Evolutionary conservation across 352 stramenopile genomes (phyloP).

Genomic region (Phytophthora cajani): DNA sequence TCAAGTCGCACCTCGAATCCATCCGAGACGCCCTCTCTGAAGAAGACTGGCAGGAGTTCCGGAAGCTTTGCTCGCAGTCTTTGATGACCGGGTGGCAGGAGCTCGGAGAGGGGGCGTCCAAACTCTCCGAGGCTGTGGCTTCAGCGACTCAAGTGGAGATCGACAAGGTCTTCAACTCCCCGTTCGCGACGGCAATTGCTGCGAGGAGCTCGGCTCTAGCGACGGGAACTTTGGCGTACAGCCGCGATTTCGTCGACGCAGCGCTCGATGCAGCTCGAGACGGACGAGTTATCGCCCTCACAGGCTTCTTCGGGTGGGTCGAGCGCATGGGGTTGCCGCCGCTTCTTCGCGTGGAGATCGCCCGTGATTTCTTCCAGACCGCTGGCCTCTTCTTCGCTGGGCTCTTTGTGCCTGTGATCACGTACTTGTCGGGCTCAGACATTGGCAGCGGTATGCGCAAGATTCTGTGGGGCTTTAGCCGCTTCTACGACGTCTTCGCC

Average conservation of each 20-base stretch:
- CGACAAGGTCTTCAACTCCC: constrained; percentile 1
- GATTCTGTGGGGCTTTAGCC: constrained; percentile 3
- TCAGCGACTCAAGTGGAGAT: background rate
- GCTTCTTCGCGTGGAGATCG: background rate
- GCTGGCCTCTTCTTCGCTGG: background rate
- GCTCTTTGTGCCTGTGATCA: background rate
- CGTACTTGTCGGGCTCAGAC: background rate
- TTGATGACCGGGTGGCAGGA: background rate
- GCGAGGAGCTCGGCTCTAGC: background rate
- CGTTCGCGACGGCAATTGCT: background rate
- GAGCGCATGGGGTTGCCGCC: background rate
- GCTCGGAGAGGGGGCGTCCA: background rate
- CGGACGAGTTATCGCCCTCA: background rate
- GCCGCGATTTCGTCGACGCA: background rate
- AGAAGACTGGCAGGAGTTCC: background rate
- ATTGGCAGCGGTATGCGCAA: background rate
- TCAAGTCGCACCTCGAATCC: background rate
- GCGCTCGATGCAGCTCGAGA: constrained; percentile 1
- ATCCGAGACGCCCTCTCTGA: background rate
- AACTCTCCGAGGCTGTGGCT: background rate
- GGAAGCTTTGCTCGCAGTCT: background rate
- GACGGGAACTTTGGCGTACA: background rate
- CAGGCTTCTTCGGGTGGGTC: background rate
- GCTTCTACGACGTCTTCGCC: constrained; percentile 2
- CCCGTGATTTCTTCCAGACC: background rate